Evolutionary conservation across 495 filamentous ascomycete genomes (phyloP).

Genomic region (Penicillium manginii): DNA sequence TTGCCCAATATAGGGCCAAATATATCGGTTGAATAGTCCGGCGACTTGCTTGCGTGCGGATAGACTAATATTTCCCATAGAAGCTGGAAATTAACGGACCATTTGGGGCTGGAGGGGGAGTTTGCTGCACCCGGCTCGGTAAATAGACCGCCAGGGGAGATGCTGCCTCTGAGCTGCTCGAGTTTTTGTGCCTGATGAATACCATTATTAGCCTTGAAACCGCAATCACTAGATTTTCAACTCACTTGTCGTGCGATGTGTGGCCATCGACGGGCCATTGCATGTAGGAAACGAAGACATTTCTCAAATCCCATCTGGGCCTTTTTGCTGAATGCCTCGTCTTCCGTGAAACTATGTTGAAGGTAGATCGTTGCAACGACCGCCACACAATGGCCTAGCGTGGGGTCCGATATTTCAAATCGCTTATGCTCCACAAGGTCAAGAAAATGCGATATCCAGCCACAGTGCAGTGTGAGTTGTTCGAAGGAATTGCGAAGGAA

Average conservation of each 20-base stretch:
- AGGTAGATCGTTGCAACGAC: constrained; percentile 41
- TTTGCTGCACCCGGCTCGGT: constrained; percentile 4
- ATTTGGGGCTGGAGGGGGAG: constrained; percentile 17
- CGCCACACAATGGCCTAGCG: constrained; percentile 35
- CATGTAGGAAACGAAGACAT: constrained; percentile 33
- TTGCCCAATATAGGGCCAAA: constrained; percentile 31
- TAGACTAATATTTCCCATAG: constrained; percentile 39
- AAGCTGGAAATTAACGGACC: constrained; percentile 36
- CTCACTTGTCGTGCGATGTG: constrained; percentile 35
- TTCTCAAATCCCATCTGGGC: constrained; percentile 35
- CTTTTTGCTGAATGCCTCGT: constrained; percentile 34
- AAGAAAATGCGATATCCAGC: constrained; percentile 38
- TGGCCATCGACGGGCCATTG: constrained; percentile 32
- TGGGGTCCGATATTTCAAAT: constrained; percentile 41
- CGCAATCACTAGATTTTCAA: neutral
- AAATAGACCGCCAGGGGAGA: constrained; percentile 26
- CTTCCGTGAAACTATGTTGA: constrained; percentile 43
- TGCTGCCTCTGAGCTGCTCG: constrained; percentile 34
- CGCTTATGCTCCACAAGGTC: constrained; percentile 33
- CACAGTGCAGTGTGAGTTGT: constrained; percentile 35
- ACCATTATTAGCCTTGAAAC: neutral
- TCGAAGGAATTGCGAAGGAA: constrained; percentile 43
- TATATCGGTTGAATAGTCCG: constrained; percentile 22
- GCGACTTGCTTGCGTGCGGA: constrained; percentile 30
- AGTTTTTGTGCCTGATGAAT: constrained; percentile 25